Evolutionary conservation across 2,329 filamentous ascomycete species (phyloP).

Genomic region (Monilinia laxa): DNA sequence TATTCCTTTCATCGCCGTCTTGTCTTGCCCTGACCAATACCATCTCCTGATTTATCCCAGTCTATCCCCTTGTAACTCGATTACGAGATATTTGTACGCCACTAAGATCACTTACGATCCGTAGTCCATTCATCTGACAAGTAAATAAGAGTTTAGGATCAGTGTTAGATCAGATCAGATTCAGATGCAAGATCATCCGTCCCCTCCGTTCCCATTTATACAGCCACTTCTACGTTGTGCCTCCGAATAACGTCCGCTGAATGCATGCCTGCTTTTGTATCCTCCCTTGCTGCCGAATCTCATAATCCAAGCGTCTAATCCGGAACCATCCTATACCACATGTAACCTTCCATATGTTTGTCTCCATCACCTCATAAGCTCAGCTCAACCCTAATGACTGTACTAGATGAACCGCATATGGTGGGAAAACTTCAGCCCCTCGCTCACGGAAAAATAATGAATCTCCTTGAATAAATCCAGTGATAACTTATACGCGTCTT

Average conservation of each 20-base stretch:
- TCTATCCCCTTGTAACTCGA: not conserved
- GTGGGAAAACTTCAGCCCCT: not conserved
- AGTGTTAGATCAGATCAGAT: not conserved
- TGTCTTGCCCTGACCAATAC: conserved; percentile 4
- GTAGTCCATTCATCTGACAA: conserved; percentile 5
- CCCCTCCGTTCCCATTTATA: conserved; percentile 4
- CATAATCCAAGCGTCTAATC: not conserved
- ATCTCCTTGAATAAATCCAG: not conserved
- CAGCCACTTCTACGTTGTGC: conserved; percentile 10
- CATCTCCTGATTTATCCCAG: conserved; percentile 1
- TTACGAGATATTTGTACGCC: conserved; percentile 1
- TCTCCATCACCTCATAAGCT: not conserved
- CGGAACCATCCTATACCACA: conserved; percentile 6
- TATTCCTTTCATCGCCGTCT: conserved; percentile 4
- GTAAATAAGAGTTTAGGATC: conserved; percentile 2
- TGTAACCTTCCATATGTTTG: not conserved
- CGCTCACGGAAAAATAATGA: not conserved
- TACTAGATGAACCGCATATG: not conserved
- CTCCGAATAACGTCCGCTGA: conserved; percentile 12
- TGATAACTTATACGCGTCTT: not conserved
- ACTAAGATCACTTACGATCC: not conserved
- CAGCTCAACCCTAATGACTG: not conserved
- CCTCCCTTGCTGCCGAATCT: not conserved
- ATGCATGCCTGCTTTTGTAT: not conserved
- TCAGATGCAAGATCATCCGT: conserved; percentile 17